Base-by-base conservation (phyloP, 371 early-diverging fungal species). In the Mycotypha africana region DNA sequence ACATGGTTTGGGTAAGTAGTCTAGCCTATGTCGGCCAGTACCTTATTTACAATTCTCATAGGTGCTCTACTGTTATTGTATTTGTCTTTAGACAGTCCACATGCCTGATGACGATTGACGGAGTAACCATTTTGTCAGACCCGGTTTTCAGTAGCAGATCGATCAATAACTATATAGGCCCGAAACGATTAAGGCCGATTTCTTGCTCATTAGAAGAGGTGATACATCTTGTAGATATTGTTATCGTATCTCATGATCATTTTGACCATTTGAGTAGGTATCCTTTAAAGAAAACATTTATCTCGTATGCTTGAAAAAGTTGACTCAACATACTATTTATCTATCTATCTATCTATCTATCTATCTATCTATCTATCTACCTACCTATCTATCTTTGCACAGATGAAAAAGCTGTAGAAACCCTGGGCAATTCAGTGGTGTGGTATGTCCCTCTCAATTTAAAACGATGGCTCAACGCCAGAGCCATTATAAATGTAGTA, bases 401-500 rank as follows among this genome's bases (percentile, higher is more conserved):
- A 74, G 79, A 81, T 47, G 63, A 63, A 46, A 44, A 49, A 9
- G 78, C 74, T 10, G 76, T 82, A 16, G 34, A 49, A 12, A 62
- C 73, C 45, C 58, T 79, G 6, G 70, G 69, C 11, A 70, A 82
- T 45, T 49, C 70, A 3, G 80, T 76, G 15, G 70, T 70, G 23
- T 82, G 80, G 80, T 78, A 76, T 53, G 65, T 82, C 19, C 83
- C 83, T 4, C 55, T 79, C 14, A 80, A 80, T 4, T 42, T 82
- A 19, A 54, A 58, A 21, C 46, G 56, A 7, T 82, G 79, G 79
- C 75, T 82, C 46, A 47, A 51, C 6, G 49, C 61, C 35, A 48
- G 69, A 45, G 67, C 67, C 17, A 63, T 82, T 20, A 31, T 11
- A 0, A 46, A 73, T 62, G 67, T 76, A n/a, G 56, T 76, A 28